Base-by-base conservation (phyloP, 306 rosid genomes). In the Prunus padus region DNA sequence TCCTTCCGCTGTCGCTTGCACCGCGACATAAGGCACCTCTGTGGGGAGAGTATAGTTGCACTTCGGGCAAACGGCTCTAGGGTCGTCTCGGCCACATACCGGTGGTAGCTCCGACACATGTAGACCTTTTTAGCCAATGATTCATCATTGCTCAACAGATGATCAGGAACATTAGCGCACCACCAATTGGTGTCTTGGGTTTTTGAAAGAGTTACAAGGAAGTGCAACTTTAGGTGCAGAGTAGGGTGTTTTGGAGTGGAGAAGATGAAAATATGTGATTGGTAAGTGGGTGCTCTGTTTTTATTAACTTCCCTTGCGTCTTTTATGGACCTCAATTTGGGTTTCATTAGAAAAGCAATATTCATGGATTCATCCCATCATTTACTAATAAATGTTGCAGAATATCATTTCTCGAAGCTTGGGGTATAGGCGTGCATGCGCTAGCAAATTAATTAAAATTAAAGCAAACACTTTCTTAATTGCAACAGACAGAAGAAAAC, bases 31-130 rank as follows among this genome's bases (percentile, higher is more conserved):
- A 51, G 10, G 20, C n/a, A 51, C 19, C 22, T 44, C 13, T 0
- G 0, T 1, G 11, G 6, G 13, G 26, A 63, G 37, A 23, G 5
- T 0, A 0, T 0, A 0, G 1, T 23, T 20, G 51, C 77, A 72
- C 7, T 6, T 0, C 0, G 78, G 74, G 15, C 82, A 79, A 14
- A 63, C 3, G 16, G 82, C 82, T 11, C 20, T 47, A 14, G 77
- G 73, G 33, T 72, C 73, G n/a, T 31, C 1, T 72, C 72, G 47
- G 67, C 25, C 19, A n/a, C 57, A 20, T 31, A 16, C 4, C 8
- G 45, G 12, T 49, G 26, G 70, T 52, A 31, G 63, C 71, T 31
- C 3, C 76, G 15, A 28, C 73, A 68, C 73, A 47, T 47, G 44
- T 16, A 68, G 7, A 11, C 44, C 25, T 68, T 68, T 26, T 47